Evolutionary conservation across 495 filamentous ascomycete genomes (phyloP), one percentile per base, ranked within the genome.

Genomic region (Aspergillus cavernicola): DNA sequence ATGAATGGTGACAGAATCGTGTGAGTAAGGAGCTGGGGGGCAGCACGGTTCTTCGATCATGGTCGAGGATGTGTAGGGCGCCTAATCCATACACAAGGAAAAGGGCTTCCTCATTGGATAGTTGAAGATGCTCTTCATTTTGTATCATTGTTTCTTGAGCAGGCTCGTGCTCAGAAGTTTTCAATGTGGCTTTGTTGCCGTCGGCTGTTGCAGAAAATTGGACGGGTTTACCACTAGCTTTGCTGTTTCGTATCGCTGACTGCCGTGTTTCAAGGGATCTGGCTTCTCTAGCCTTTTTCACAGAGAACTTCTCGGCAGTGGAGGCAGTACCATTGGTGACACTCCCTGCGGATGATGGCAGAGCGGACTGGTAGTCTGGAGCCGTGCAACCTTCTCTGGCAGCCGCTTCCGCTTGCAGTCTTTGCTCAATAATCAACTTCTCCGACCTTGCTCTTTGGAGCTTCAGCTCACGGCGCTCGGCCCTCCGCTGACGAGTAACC

Each of bases 51-150:
- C 76, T 66, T n/a, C 72, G 79, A 11, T 68, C 64, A 7, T 79
- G 70, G 56, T 87, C 81, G 31, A 76, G 68, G 41, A 98, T 76
- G 15, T 74, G 67, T 20, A 99, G 76, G n/a, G 80, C 80, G 7
- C 93, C 92, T 2, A 99, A 76, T 2, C 77, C 84, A 64, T 92
- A 99, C 11, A 76, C 73, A 4, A 99, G 79, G 70, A 96, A 99
- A 71, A 97, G 95, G 3, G 90, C 84, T 72, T 99, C 93, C 64
- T 96, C 92, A 2, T 85, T 80, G 7, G 85, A 88, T 16, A 97
- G 75, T 63, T 99, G 93, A 26, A 96, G 84, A 61, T 96, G 91
- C 56, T 99, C 93, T 70, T 91, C 82, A 63, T 97, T 84, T 40
- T 77, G 58, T 35, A 95, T 72, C 0, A 45, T 31, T 24, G 53